Evolutionary conservation across 140 eudicot genomes (phyloP), one percentile per base, ranked within the genome.

Genomic region (Oenanthe javanica): DNA sequence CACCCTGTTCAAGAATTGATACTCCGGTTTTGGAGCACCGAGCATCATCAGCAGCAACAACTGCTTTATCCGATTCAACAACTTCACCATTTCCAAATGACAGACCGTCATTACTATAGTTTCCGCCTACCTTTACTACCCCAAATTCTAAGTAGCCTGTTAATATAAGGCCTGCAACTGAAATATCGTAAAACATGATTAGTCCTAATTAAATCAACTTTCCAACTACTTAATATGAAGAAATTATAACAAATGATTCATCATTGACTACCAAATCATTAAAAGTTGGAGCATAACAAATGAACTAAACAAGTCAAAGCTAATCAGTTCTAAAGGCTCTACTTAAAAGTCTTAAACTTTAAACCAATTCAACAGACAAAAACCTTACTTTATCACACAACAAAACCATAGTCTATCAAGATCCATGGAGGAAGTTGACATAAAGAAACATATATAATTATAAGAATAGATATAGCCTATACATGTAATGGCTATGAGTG

Each of bases 11-110:
- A 57, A 94, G 96, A 43, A 89, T 46, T 19, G 87, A 82, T 31
- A 80, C 84, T 1, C 98, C 98, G 27, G 92, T 89, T 67, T 90
- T 83, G 0, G 98, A 94, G 83, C 98, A 94, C 5, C 97, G 89
- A 0, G 83, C 87, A 76, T 94, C 98, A 83, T 94, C 98, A 18
- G 98, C 96, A 1, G 98, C 98, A 70, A 94, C 98, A 64, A 90
- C 97, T 4, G 89, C 98, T 83, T 82, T 74, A 49, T 78, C 78
- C 15, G 98, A 92, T 81, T 87, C 93, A 15, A 87, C 87, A 25
- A 80, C 47, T 27, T 79, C 87, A 1, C 77, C 82, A 55, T 86
- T 82, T 27, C 52, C 73, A 64, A 42, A 43, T 50, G 67, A 77
- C 25, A 80, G 69, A 61, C 69, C 25, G 25, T 79, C 77, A 43